These are phyloP conservation scores for Epichloe glyceriae DNA, from an alignment of 2,329 filamentous ascomycete genomes.

Conservation along the genomic window DNA sequence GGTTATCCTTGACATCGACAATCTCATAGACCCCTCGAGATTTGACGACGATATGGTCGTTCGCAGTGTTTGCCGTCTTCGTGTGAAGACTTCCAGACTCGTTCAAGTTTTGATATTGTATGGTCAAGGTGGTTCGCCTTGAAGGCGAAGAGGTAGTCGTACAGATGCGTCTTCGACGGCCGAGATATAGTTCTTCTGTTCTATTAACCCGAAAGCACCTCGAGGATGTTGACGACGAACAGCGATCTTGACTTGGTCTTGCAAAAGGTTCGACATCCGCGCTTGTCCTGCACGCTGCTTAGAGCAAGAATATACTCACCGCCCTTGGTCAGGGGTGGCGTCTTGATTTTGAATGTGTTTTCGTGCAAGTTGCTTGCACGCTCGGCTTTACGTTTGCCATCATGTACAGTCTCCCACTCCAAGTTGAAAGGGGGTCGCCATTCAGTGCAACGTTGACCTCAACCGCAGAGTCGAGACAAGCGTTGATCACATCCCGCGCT, in stretches of 20 bases:
- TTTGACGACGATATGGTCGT: slow-evolving; percentile 55
- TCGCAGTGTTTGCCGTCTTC: slow-evolving; percentile 40
- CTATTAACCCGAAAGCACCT: slow-evolving; percentile 72
- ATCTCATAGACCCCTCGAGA: slow-evolving; percentile 69
- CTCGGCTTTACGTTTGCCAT: slow-evolving; percentile 67
- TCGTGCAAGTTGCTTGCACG: slow-evolving; percentile 50
- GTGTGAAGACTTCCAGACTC: slow-evolving; percentile 32
- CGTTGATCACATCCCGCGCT: slow-evolving; percentile 41
- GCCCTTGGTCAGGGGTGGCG: slow-evolving; percentile 60
- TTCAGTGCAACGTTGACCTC: slow-evolving; percentile 60
- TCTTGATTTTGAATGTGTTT: slow-evolving; percentile 57
- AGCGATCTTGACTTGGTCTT: slow-evolving; percentile 72
- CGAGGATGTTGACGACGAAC: slow-evolving; percentile 83
- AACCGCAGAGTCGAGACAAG: slow-evolving; percentile 74
- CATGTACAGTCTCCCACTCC: slow-evolving; percentile 87
- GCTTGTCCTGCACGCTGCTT: slow-evolving; percentile 73
- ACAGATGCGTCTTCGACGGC: slow-evolving; percentile 66
- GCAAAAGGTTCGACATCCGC: slow-evolving; percentile 77
- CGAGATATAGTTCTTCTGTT: slow-evolving; percentile 61
- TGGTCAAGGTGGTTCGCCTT: slow-evolving; percentile 72
- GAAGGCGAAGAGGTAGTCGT: slow-evolving; percentile 68
- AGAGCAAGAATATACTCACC: slow-evolving; percentile 84
- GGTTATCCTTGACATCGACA: slow-evolving; percentile 59
- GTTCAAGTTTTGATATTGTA: slow-evolving; percentile 61
- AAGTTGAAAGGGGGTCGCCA: slow-evolving; percentile 81